Conservation (phyloP, 768 basidiomycete genomes). For the Rhodosporidiobolus sp. region DNA sequence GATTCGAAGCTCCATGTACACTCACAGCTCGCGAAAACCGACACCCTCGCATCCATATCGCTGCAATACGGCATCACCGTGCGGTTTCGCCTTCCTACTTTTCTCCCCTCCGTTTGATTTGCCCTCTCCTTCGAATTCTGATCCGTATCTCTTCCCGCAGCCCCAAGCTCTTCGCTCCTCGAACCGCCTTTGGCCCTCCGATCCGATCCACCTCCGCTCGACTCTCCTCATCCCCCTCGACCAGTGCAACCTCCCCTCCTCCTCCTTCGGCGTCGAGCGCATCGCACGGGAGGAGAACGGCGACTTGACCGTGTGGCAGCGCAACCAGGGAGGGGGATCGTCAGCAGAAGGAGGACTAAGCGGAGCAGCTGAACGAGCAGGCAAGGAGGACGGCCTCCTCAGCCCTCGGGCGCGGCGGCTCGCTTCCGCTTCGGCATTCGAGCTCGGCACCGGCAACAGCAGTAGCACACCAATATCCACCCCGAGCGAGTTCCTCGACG, state of each 20-base stretch:
- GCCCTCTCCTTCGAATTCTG: background rate
- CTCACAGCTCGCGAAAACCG: constrained; percentile 62
- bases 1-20: background rate
- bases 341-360: background rate
- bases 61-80: constrained; percentile 83
- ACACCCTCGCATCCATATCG: constrained; percentile 82
- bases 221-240: constrained; percentile 70
- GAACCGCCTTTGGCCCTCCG: constrained; percentile 91
- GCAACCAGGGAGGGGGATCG: background rate
- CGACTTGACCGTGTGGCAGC: constrained; percentile 25
- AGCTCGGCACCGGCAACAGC: background rate
- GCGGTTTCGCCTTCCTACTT: constrained; percentile 21
- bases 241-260: constrained; percentile 41
- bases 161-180: constrained; percentile 71
- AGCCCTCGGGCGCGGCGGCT: constrained; percentile 5
- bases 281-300: constrained; percentile 32
- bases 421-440: background rate
- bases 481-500: constrained; percentile 20
- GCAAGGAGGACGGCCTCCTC: constrained; percentile 3
- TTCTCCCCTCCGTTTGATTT: background rate
- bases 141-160: constrained; percentile 36
- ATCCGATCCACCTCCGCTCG: constrained; percentile 82
- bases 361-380: background rate
- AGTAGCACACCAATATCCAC: background rate
- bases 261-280: constrained; percentile 27